These are phyloP conservation scores for Cordia subcordata DNA, from an alignment of 257 asterid species.

Conservation along the genomic window DNA sequence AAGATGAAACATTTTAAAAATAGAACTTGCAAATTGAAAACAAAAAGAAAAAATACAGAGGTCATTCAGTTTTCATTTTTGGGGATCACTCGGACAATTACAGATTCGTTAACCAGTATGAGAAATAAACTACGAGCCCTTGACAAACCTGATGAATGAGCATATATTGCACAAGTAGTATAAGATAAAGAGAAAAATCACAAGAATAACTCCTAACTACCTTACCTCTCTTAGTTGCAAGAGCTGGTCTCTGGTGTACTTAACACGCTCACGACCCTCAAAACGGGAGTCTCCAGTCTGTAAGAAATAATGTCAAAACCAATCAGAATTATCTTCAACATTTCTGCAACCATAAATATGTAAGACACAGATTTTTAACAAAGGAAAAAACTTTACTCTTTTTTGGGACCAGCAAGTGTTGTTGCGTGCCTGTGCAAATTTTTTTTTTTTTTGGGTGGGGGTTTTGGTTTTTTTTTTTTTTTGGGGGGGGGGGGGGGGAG, in stretches of 20 bases:
- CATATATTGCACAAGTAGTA: background rate
- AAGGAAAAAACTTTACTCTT: too few species aligned
- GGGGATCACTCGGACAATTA: background rate
- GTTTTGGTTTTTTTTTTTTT: too few species aligned
- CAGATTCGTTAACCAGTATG: too few species aligned
- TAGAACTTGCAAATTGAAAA: too few species aligned
- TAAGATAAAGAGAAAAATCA: background rate
- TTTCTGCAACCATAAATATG: background rate
- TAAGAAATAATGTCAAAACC: conserved; percentile 10
- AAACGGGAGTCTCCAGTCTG: conserved; percentile 79
- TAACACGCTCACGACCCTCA: conserved; percentile 65
- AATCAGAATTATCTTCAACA: conserved; percentile 1
- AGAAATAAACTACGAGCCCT: too few species aligned
- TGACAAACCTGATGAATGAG: too few species aligned
- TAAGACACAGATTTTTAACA: background rate
- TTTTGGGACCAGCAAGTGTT: too few species aligned
- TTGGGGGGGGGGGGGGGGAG: too few species aligned
- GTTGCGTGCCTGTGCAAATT: too few species aligned
- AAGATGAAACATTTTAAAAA: too few species aligned
- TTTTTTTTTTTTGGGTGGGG: too few species aligned
- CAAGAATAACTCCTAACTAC: background rate
- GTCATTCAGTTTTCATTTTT: background rate
- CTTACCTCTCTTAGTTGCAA: conserved; percentile 80
- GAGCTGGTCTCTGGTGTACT: conserved; percentile 68
- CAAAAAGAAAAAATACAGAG: background rate